These are phyloP conservation scores for Pisolithus albus DNA, from an alignment of 768 basidiomycete species.

Conservation along the genomic window DNA sequence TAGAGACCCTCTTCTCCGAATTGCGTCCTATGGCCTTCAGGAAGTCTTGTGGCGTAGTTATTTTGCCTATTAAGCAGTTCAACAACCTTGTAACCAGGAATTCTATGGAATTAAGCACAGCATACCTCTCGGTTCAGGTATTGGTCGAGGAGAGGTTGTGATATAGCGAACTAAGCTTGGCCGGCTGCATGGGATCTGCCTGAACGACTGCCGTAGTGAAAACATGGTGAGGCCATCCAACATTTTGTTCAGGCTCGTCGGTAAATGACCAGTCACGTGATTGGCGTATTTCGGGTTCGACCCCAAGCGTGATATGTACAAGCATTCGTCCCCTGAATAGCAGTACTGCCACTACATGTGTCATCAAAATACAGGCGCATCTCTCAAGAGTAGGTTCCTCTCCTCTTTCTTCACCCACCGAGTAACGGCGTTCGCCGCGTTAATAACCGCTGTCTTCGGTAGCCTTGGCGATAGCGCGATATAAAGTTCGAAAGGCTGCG, in stretches of 20 bases:
- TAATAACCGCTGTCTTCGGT: conserved; percentile 83
- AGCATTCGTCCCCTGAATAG: not conserved
- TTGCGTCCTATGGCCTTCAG: conserved; percentile 69
- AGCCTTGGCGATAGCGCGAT: conserved; percentile 72
- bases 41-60: conserved; percentile 55
- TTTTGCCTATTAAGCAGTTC: conserved; percentile 34
- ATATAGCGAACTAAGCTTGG: conserved; percentile 26
- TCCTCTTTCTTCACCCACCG: conserved; percentile 93
- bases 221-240: conserved; percentile 11
- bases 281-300: not conserved
- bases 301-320: no score
- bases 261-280: not conserved
- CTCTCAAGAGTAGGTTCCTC: conserved; percentile 67
- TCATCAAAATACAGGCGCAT: conserved; percentile 80
- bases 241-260: not conserved
- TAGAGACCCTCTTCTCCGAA: conserved; percentile 54
- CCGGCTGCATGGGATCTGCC: conserved; percentile 13
- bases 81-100: not conserved
- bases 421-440: conserved; percentile 83
- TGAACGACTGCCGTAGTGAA: conserved; percentile 13
- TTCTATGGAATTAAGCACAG: not conserved
- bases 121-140: conserved; percentile 21
- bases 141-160: conserved; percentile 16
- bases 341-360: not conserved
- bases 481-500: conserved; percentile 90